These are phyloP conservation scores for Coffea canephora DNA, from an alignment of 257 asterid species.

Conservation along the genomic window DNA sequence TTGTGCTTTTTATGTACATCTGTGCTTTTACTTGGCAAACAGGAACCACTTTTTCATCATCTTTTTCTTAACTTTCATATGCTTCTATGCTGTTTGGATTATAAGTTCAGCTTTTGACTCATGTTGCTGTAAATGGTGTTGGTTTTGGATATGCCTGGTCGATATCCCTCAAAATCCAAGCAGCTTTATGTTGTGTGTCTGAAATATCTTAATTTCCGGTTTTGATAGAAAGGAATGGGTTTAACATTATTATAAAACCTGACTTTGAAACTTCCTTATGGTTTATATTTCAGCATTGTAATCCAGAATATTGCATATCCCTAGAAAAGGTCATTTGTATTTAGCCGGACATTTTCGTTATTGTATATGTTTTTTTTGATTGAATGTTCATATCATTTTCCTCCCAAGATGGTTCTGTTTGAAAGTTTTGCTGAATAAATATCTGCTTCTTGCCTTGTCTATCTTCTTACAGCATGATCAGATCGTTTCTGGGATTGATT, in stretches of 20 bases:
- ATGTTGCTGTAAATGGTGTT: not conserved
- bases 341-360: not conserved
- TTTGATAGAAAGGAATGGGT: not conserved
- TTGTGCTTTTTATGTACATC: not conserved
- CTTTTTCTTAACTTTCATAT: not conserved
- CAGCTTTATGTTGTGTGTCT: not conserved
- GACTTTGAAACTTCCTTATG: not conserved
- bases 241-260: not conserved
- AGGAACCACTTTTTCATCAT: not conserved
- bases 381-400: not conserved
- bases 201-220: not conserved
- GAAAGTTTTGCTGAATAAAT: slow-evolving; percentile 2
- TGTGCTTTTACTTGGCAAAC: not conserved
- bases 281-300: not conserved
- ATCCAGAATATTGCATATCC: not conserved
- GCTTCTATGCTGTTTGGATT: not conserved
- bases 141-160: not conserved
- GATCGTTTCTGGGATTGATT: slow-evolving; percentile 94
- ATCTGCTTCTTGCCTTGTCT: not conserved
- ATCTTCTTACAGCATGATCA: slow-evolving; percentile 85
- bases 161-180: not conserved
- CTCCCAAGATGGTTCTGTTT: not conserved
- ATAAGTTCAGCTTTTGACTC: not conserved
- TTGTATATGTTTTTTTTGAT: not conserved
- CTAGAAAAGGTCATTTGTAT: not conserved